Base-by-base conservation (phyloP, 1,284 basidiomycete species). In the Marasmius fiardii region DNA sequence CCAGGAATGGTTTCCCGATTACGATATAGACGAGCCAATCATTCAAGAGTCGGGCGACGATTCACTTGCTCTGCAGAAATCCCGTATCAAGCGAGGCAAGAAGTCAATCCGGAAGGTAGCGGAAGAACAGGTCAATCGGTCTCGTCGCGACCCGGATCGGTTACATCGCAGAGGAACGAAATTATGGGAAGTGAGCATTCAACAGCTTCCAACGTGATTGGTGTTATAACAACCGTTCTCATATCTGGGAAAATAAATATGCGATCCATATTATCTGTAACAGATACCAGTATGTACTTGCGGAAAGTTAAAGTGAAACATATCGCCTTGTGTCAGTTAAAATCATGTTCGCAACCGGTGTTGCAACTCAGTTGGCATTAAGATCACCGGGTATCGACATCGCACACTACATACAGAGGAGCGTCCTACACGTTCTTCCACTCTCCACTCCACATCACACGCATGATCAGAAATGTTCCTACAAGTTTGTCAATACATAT, bases 71-170 rank as follows among this genome's bases (percentile, higher is more conserved):
- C 14, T 3, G 71, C 79, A 28, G 76, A 75, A 53, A 64, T 43
- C 58, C 63, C 61, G 52, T 55, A 39, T 35, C 26, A 56, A 51
- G 49, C 59, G 61, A 51, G 67, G 70, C 52, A 72, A 72, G 57
- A 89, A 88, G 74, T 92, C 92, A 35, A 96, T 98, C 59, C 85
- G 94, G 53, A 80, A 88, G 54, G 90, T 95, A 41, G 94, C 92
- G 0, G 85, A 88, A 52, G 84, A 88, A 63, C 79, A 81, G 65
- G 54, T 80, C 6, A 64, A 57, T 26, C 66, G 65, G 14, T 61
- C 61, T 59, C 28, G 28, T 4, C 28, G 28, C 28, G 28, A 31
- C 28, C 28, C 28, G 10, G 28, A 8, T 48, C 41, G n/a, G 21
- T 23, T 31, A 11, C 50, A 45, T 52, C 77, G 89, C 41, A 81